Conservation (phyloP, 306 rosid genomes). For the Canavalia gladiata region DNA sequence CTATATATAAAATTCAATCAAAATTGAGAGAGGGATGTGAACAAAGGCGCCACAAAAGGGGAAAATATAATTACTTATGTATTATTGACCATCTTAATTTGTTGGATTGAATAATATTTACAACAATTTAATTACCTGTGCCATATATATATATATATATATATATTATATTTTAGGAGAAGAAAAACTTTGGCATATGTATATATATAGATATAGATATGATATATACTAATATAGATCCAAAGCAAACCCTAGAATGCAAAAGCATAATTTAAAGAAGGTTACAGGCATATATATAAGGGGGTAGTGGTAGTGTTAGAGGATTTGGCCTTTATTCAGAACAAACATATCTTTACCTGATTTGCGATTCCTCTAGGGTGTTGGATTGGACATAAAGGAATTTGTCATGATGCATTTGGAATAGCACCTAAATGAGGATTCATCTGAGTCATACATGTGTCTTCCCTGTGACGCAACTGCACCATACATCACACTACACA, state of each 20-base stretch:
- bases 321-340: slow-evolving; percentile 20
- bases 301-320: not conserved
- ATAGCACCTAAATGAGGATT: slow-evolving; percentile 40
- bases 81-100: not conserved
- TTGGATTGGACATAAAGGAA: slow-evolving; percentile 67
- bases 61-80: not conserved
- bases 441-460: slow-evolving; percentile 56
- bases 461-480: slow-evolving; percentile 26
- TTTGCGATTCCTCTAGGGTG: slow-evolving; percentile 47
- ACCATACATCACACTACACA: slow-evolving; percentile 34
- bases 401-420: slow-evolving; percentile 68
- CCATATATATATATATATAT: too few species aligned
- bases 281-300: slow-evolving; percentile 16
- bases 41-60: not conserved
- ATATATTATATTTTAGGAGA: not conserved
- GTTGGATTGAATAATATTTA: not conserved
- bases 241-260: slow-evolving; percentile 36
- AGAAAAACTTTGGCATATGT: too few species aligned
- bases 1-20: not conserved
- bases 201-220: too few species aligned
- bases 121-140: too few species aligned
- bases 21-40: not conserved
- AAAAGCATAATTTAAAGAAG: not conserved
- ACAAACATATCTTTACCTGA: slow-evolving; percentile 45
- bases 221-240: too few species aligned